A percentile compares a stretch with the other conserved stretches of the same genome.
Conservation (phyloP, 1,284 basidiomycete genomes). For the Ustilago nuda region DNA sequence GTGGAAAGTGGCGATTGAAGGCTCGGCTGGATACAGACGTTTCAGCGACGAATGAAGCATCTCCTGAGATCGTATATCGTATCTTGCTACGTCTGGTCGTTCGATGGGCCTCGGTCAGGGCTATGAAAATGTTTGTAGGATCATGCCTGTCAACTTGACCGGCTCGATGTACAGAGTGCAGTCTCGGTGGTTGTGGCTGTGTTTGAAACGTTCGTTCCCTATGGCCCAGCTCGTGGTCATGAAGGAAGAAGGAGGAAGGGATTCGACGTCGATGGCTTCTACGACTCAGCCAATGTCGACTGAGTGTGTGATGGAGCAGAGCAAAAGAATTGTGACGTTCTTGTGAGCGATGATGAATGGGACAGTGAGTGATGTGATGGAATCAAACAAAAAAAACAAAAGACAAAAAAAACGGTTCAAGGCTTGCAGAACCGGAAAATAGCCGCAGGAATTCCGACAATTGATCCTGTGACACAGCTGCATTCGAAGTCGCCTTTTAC, state of each 20-base stretch:
- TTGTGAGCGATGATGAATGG: neutral
- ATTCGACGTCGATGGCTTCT: neutral
- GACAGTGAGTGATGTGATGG: neutral
- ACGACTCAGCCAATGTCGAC: neutral
- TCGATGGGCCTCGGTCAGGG: neutral
- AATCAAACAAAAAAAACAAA: neutral
- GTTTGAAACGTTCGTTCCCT: neutral
- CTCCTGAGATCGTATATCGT: neutral
- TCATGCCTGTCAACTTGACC: neutral
- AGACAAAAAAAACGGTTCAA: constrained; percentile 16
- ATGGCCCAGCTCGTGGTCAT: neutral
- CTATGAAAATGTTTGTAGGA: constrained; percentile 4
- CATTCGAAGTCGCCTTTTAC: neutral
- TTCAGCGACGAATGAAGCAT: neutral
- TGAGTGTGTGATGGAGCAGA: neutral
- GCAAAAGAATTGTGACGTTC: neutral
- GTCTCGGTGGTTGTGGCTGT: neutral
- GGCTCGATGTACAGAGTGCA: neutral
- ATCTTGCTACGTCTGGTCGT: neutral
- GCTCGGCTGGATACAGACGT: neutral
- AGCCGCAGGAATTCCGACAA: constrained; percentile 2
- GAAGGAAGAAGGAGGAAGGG: neutral
- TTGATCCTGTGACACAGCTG: neutral
- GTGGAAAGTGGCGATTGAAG: neutral
- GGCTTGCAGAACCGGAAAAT: constrained; percentile 9